Evolutionary conservation across 345 rosid species (phyloP).

Genomic region (Reutealis trisperma): DNA sequence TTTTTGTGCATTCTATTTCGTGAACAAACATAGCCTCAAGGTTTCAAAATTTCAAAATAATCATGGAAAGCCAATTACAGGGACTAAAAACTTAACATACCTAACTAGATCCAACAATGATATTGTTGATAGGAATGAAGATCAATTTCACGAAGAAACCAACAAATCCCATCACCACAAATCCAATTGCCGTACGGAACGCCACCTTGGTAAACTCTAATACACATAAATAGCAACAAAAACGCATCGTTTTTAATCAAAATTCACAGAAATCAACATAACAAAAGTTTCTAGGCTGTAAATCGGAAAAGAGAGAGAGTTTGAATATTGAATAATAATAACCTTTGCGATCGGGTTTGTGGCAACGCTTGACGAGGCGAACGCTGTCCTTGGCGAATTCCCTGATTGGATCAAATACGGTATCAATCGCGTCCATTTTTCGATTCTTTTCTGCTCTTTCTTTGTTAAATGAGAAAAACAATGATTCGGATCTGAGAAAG

Average conservation of each 20-base stretch:
- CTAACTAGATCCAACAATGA: conserved; percentile 21
- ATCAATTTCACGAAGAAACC: conserved; percentile 30
- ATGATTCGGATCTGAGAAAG: neutral
- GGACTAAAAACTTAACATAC: neutral
- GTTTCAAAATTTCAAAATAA: neutral
- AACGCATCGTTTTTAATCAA: neutral
- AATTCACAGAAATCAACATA: neutral
- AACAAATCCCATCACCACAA: conserved; percentile 28
- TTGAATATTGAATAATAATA: neutral
- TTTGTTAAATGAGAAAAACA: neutral
- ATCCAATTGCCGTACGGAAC: conserved; percentile 25
- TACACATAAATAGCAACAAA: too few relatives aligned
- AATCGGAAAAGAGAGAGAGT: neutral
- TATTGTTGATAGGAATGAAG: conserved; percentile 27
- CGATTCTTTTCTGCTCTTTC: neutral
- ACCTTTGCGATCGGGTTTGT: conserved; percentile 85
- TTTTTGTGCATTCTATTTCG: too few relatives aligned
- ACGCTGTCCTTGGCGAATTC: conserved; percentile 72
- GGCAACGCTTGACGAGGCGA: conserved; percentile 79
- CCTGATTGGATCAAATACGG: conserved; percentile 62
- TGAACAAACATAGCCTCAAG: too few relatives aligned
- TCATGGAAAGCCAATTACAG: neutral
- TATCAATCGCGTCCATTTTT: conserved; percentile 61
- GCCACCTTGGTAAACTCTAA: conserved; percentile 29
- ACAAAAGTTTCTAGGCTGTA: neutral